These are phyloP conservation scores for Backusella psychrophila DNA, from an alignment of 192 early-diverging fungal species.

Conservation along the genomic window DNA sequence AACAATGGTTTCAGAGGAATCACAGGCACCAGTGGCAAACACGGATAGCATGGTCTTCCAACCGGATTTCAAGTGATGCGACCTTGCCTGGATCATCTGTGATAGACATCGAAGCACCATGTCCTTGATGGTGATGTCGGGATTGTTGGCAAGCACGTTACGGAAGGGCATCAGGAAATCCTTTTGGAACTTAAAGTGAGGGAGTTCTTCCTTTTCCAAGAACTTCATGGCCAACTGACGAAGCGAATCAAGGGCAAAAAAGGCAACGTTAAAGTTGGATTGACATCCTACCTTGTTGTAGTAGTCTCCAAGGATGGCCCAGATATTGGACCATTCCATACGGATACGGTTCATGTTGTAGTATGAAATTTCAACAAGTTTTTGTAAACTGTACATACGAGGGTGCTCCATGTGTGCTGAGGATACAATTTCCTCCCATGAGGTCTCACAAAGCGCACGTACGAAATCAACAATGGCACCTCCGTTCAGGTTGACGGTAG, in stretches of 20 bases:
- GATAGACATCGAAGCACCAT: conserved; percentile 80
- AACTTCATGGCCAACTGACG: conserved; percentile 93
- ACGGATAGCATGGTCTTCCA: conserved; percentile 72
- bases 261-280: conserved; percentile 76
- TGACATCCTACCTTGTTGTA: conserved; percentile 88
- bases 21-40: conserved; percentile 62
- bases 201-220: conserved; percentile 91
- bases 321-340: conserved; percentile 93
- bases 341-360: conserved; percentile 97
- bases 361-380: conserved; percentile 94
- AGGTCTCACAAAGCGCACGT: conserved; percentile 76
- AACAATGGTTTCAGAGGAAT: conserved; percentile 66
- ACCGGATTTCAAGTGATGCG: conserved; percentile 78
- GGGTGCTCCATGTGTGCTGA: conserved; percentile 58
- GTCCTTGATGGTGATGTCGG: conserved; percentile 69
- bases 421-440: conserved; percentile 85
- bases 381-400: conserved; percentile 89
- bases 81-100: conserved; percentile 71
- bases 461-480: conserved; percentile 90
- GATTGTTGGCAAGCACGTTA: conserved; percentile 72
- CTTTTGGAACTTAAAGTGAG: conserved; percentile 91
- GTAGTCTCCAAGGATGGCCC: conserved; percentile 79
- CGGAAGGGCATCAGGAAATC: conserved; percentile 93
- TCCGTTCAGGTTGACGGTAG: conserved; percentile 75
- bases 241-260: conserved; percentile 89